These are phyloP conservation scores for Boletus smithii DNA, from an alignment of 1,284 basidiomycete species.

Conservation along the genomic window DNA sequence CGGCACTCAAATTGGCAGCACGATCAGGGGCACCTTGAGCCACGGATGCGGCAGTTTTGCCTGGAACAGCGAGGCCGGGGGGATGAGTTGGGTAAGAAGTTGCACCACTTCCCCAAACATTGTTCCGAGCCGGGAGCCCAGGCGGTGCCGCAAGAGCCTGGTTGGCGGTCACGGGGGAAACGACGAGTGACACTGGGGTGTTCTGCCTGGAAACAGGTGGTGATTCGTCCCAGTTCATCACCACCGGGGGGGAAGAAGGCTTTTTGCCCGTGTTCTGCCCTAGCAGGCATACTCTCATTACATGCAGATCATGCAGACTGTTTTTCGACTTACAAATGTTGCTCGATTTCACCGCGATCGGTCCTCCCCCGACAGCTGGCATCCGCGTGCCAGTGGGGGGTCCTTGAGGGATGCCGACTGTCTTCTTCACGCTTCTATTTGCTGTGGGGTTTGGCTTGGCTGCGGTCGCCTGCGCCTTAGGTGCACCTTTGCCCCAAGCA, in stretches of 20 bases:
- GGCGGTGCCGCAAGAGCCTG: slow-evolving; percentile 10
- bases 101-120: slow-evolving; percentile 10
- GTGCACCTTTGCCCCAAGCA: slow-evolving; percentile 21
- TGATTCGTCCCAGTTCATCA: slow-evolving; percentile 24
- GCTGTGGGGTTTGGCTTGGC: slow-evolving; percentile 20
- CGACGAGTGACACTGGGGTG: slow-evolving; percentile 16
- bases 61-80: slow-evolving; percentile 11
- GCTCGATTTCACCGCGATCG: slow-evolving; percentile 24
- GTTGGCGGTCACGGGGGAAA: slow-evolving; percentile 5
- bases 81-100: slow-evolving; percentile 7
- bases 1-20: slow-evolving; percentile 8
- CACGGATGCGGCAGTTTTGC: neutral
- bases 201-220: slow-evolving; percentile 14
- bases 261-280: slow-evolving; percentile 17
- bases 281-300: slow-evolving; percentile 4
- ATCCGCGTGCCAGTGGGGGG: slow-evolving; percentile 1
- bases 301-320: neutral
- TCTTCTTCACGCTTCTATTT: slow-evolving; percentile 23
- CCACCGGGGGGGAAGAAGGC: slow-evolving; percentile 1
- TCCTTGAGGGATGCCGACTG: slow-evolving; percentile 6
- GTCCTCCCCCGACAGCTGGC: slow-evolving; percentile 30
- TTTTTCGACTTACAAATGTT: slow-evolving; percentile 28
- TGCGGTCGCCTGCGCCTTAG: slow-evolving; percentile 12
- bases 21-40: slow-evolving; percentile 6
- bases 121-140: slow-evolving; percentile 5